A percentile compares a stretch with the other conserved stretches of the same genome.
phyloP scores from a whole-genome alignment of 1,139 yeast genomes.

The Pichiaceae sp. region DNA sequence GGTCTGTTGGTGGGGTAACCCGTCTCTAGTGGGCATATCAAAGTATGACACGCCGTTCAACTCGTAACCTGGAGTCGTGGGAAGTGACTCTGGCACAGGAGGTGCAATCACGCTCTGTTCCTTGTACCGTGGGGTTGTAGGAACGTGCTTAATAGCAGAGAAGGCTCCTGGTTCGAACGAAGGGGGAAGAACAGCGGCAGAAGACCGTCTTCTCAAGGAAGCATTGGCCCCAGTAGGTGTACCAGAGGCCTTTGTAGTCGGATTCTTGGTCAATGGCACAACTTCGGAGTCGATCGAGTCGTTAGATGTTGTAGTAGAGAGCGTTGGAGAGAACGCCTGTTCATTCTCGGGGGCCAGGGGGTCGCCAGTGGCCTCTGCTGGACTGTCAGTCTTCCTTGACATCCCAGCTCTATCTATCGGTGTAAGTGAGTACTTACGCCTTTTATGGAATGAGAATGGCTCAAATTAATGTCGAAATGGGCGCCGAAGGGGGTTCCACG shows the following conservation, averaged over 20 bases:
- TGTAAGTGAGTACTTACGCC: too few relatives aligned
- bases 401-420: too few relatives aligned
- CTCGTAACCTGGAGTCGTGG: conserved; percentile 28
- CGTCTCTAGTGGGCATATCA: conserved; percentile 3
- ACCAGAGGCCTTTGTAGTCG: neutral
- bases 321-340: neutral
- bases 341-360: too few relatives aligned
- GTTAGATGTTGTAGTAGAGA: neutral
- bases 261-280: neutral
- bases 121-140: neutral
- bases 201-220: neutral
- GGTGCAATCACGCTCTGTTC: conserved; percentile 13
- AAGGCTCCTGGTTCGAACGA: conserved; percentile 1
- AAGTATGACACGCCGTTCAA: conserved; percentile 17
- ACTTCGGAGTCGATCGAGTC: neutral
- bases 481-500: too few relatives aligned
- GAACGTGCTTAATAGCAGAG: neutral
- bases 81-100: conserved; percentile 27
- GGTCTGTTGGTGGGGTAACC: conserved; percentile 8
- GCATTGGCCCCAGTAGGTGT: neutral
- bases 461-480: too few relatives aligned
- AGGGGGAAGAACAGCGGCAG: neutral
- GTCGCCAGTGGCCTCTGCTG: too few relatives aligned
- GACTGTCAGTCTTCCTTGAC: neutral
- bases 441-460: too few relatives aligned